Conservation (phyloP, 352 stramenopile species). For the Phytopythium montanum region DNA sequence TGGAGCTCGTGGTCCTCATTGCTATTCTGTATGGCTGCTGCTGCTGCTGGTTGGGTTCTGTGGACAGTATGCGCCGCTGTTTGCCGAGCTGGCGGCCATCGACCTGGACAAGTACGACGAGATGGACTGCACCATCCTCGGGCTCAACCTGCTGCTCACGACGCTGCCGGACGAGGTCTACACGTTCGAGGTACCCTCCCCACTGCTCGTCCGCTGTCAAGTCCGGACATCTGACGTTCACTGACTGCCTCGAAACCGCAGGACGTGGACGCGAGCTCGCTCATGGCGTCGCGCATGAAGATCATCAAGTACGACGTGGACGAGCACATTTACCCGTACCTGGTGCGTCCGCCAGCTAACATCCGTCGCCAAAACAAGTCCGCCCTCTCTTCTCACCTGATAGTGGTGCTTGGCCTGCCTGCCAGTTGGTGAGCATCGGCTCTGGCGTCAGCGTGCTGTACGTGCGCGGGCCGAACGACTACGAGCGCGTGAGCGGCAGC, state of each 20-base stretch:
- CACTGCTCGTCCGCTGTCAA: not conserved
- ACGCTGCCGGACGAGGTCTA: constrained; percentile 97
- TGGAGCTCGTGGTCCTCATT: not conserved
- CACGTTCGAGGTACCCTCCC: constrained; percentile 92
- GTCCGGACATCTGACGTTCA: not conserved
- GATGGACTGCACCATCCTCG: constrained; percentile 96
- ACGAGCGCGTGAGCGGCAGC: constrained; percentile 97
- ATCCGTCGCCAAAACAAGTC: not conserved
- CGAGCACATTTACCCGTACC: constrained; percentile 82
- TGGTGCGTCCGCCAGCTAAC: constrained; percentile 32
- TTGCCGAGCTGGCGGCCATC: constrained; percentile 78
- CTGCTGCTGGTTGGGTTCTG: not conserved
- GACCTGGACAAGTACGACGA: constrained; percentile 89
- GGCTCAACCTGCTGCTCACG: constrained; percentile 96
- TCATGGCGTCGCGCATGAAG: constrained; percentile 72
- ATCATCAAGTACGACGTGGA: constrained; percentile 73
- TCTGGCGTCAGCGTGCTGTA: constrained; percentile 97
- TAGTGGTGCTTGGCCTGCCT: not conserved
- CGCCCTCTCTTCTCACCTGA: not conserved
- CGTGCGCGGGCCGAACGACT: constrained; percentile 91
- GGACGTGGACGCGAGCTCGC: constrained; percentile 78
- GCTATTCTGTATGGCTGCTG: not conserved
- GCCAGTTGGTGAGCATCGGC: constrained; percentile 96
- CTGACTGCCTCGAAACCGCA: constrained; percentile 10
- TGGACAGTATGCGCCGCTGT: constrained; percentile 68